Conservation (phyloP, 345 rosid genomes). For the Excoecaria cochinchinensis region DNA sequence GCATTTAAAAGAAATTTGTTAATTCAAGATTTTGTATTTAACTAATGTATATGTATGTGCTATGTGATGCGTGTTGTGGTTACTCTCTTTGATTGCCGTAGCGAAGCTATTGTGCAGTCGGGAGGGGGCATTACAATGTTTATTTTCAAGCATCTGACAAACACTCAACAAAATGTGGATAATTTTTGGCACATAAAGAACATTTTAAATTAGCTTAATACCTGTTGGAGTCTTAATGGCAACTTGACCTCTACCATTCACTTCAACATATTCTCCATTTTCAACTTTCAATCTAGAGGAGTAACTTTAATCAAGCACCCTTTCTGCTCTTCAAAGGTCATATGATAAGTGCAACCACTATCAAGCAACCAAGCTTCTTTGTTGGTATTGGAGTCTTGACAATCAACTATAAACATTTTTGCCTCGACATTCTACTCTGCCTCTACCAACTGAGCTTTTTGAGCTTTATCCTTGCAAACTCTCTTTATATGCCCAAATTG, state of each 20-base stretch:
- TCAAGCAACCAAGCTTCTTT: neutral
- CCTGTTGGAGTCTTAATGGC: neutral
- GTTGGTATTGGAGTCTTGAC: neutral
- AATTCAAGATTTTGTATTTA: too few relatives aligned
- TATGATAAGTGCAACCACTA: neutral
- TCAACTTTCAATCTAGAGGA: neutral
- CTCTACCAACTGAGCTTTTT: neutral
- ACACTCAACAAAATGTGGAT: neutral
- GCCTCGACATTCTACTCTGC: neutral
- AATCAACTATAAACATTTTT: neutral
- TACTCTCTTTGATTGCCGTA: too few relatives aligned
- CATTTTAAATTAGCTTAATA: neutral
- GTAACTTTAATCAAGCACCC: neutral
- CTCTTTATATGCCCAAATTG: neutral
- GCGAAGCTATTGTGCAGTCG: too few relatives aligned
- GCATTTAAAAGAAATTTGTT: too few relatives aligned
- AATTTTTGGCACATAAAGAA: neutral
- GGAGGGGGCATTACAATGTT: too few relatives aligned
- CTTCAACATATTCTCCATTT: neutral
- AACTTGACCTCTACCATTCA: neutral
- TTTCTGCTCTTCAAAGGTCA: neutral
- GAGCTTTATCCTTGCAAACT: neutral
- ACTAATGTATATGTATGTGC: too few relatives aligned
- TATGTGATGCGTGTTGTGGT: too few relatives aligned
- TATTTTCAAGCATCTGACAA: neutral